phyloP scores from a whole-genome alignment of 179 eudicot species.

The Amaranthus tricolor region DNA sequence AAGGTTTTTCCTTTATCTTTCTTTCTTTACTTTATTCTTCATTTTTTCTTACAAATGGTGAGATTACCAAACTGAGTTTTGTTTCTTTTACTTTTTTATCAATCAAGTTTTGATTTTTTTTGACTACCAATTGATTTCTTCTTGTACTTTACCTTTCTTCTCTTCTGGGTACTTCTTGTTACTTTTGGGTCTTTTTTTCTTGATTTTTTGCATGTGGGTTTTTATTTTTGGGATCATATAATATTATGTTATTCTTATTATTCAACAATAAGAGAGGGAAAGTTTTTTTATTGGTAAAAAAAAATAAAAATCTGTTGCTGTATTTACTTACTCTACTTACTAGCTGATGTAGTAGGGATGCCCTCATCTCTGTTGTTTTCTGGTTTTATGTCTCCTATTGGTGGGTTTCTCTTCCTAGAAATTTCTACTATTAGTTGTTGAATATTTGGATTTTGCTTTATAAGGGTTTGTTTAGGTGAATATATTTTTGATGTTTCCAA shows the following conservation, averaged over 20 bases:
- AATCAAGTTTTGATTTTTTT: not conserved
- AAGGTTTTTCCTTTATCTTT: slow-evolving; percentile 28
- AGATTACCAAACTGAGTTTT: not conserved
- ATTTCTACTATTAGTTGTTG: slow-evolving; percentile 27
- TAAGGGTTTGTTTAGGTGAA: slow-evolving; percentile 16
- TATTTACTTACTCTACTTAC: not conserved
- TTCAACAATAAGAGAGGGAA: slow-evolving; percentile 9
- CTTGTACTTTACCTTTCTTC: slow-evolving; percentile 14
- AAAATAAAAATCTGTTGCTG: not conserved
- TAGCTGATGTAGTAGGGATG: slow-evolving; percentile 2
- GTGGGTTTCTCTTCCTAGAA: slow-evolving; percentile 18
- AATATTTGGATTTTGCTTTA: slow-evolving; percentile 11
- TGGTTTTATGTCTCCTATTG: slow-evolving; percentile 19
- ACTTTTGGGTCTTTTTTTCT: not conserved
- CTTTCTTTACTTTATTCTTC: not conserved
- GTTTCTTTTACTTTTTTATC: slow-evolving; percentile 2
- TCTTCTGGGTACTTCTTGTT: slow-evolving; percentile 8
- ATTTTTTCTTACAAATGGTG: not conserved
- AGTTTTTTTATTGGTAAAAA: slow-evolving; percentile 3
- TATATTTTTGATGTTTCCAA: slow-evolving; percentile 6
- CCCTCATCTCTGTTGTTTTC: slow-evolving; percentile 1
- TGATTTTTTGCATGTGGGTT: slow-evolving; percentile 26
- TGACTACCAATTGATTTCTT: slow-evolving; percentile 12
- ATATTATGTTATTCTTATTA: slow-evolving; percentile 8
- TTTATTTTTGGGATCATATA: slow-evolving; percentile 12